Conservation (phyloP, 2,329 filamentous ascomycete genomes). For the Fusarium palustre region DNA sequence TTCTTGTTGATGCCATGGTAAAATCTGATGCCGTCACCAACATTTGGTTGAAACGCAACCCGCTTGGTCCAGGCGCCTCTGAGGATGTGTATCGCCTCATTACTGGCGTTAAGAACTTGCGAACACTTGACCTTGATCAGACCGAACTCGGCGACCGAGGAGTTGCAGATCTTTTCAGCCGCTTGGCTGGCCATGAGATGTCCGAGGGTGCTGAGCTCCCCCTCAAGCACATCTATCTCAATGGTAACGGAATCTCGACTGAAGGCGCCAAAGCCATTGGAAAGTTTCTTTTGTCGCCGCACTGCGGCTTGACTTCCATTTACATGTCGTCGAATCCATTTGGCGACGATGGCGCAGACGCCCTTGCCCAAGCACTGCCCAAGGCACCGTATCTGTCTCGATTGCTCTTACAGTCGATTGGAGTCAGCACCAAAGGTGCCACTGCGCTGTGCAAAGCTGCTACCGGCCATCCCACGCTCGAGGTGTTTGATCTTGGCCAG, state of each 20-base stretch:
- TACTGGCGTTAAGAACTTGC: conserved; percentile 56
- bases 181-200: conserved; percentile 49
- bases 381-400: conserved; percentile 51
- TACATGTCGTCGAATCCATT: conserved; percentile 56
- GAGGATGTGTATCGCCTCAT: conserved; percentile 59
- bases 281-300: conserved; percentile 50
- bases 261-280: conserved; percentile 49
- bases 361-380: conserved; percentile 49
- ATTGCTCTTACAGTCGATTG: conserved; percentile 58
- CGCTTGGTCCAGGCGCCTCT: conserved; percentile 56
- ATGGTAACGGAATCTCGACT: conserved; percentile 52
- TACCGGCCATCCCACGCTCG: conserved; percentile 51
- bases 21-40: conserved; percentile 59
- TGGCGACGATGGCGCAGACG: conserved; percentile 49
- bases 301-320: conserved; percentile 52
- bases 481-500: conserved; percentile 59
- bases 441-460: conserved; percentile 54
- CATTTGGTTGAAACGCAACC: conserved; percentile 67
- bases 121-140: conserved; percentile 66
- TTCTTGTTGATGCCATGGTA: conserved; percentile 59
- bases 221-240: conserved; percentile 54
- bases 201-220: conserved; percentile 47
- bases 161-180: conserved; percentile 57
- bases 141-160: conserved; percentile 63
- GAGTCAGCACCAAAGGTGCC: conserved; percentile 55